These are phyloP conservation scores for Cordyceps tenuipes DNA, from an alignment of 2,329 filamentous ascomycete species.

Conservation along the genomic window DNA sequence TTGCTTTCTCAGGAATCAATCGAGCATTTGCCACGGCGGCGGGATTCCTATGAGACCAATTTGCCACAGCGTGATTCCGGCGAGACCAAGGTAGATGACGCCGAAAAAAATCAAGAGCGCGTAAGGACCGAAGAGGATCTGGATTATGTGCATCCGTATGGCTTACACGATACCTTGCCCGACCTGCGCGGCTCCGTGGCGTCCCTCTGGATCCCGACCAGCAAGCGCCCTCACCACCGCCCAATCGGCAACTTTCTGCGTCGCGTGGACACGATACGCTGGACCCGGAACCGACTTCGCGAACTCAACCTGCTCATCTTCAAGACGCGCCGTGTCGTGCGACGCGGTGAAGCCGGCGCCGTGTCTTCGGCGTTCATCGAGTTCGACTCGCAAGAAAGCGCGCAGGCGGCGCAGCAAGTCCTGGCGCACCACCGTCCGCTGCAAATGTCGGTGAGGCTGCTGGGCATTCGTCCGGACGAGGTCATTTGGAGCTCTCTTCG, in stretches of 20 bases:
- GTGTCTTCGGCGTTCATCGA: slow-evolving; percentile 83
- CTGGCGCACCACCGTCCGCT: slow-evolving; percentile 79
- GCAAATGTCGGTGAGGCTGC: slow-evolving; percentile 78
- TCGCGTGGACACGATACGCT: slow-evolving; percentile 92
- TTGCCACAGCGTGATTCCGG: slow-evolving; percentile 2
- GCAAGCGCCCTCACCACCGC: slow-evolving; percentile 67
- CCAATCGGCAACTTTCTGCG: slow-evolving; percentile 63
- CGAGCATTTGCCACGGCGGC: slow-evolving; percentile 2
- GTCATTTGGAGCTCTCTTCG: slow-evolving; percentile 81
- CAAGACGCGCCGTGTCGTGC: slow-evolving; percentile 67
- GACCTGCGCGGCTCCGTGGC: slow-evolving; percentile 47
- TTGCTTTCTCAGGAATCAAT: slow-evolving; percentile 5
- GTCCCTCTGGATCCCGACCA: slow-evolving; percentile 63
- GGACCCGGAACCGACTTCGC: slow-evolving; percentile 54
- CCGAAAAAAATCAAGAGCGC: slow-evolving; percentile 12
- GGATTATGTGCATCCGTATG: slow-evolving; percentile 30
- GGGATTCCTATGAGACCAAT: slow-evolving; percentile 12
- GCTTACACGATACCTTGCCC: slow-evolving; percentile 25
- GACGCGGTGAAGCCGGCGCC: slow-evolving; percentile 58
- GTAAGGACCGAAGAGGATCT: slow-evolving; percentile 19
- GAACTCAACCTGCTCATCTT: slow-evolving; percentile 32
- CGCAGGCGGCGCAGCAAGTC: slow-evolving; percentile 79
- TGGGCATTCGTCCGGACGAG: slow-evolving; percentile 73
- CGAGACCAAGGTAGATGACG: slow-evolving; percentile 13
- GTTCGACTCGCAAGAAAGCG: slow-evolving; percentile 72